Evolutionary conservation across 192 early-diverging fungal genomes (phyloP).

Genomic region (Umbelopsis sp.): DNA sequence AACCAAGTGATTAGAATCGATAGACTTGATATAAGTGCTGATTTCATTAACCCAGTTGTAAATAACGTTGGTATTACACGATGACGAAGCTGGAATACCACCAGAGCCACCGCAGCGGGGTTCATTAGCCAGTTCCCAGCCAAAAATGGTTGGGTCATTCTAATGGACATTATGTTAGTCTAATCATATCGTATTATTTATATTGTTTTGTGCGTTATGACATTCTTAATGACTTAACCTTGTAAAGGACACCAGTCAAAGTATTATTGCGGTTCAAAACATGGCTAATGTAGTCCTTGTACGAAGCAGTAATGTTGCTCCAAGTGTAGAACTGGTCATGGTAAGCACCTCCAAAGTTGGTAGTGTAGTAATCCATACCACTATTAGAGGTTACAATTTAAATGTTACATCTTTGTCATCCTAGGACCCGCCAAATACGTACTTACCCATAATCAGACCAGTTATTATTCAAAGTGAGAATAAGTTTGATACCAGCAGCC

Average conservation of each 20-base stretch:
- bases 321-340: conserved; percentile 43
- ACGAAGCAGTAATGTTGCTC: conserved; percentile 22
- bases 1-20: conserved; percentile 44
- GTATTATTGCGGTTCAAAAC: conserved; percentile 35
- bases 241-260: conserved; percentile 34
- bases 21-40: conserved; percentile 33
- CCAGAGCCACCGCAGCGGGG: conserved; percentile 30
- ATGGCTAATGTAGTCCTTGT: conserved; percentile 38
- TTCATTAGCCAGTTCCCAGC: conserved; percentile 38
- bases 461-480: conserved; percentile 39
- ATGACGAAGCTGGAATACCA: not conserved
- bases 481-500: conserved; percentile 25
- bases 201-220: too few species aligned
- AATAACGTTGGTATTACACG: conserved; percentile 32
- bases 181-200: too few species aligned
- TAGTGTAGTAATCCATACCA: conserved; percentile 41
- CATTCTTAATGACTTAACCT: too few species aligned
- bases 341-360: conserved; percentile 27
- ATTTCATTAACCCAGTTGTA: conserved; percentile 40
- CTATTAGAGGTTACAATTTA: not conserved
- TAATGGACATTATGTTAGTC: conserved; percentile 16
- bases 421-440: not conserved
- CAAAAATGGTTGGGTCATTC: conserved; percentile 44
- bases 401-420: not conserved
- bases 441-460: conserved; percentile 37